Evolutionary conservation across 2,329 filamentous ascomycete species (phyloP).

Genomic region (Blumeria graminis): DNA sequence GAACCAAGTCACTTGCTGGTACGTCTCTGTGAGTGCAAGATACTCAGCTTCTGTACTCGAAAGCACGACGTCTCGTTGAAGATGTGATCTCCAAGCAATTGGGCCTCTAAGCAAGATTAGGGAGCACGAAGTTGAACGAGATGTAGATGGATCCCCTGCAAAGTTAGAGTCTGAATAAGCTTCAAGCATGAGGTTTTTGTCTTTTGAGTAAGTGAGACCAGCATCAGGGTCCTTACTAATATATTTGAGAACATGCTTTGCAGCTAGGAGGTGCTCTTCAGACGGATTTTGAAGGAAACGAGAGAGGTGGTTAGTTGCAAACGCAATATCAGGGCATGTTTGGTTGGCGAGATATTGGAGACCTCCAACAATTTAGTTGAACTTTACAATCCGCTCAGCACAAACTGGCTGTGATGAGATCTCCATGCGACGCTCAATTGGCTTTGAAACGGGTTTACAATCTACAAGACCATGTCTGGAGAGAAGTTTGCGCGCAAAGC

Average conservation of each 20-base stretch:
- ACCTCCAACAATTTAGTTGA: background rate
- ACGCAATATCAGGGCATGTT: background rate
- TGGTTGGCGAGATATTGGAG: background rate
- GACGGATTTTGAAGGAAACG: background rate
- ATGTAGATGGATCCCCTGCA: background rate
- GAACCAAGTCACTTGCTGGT: background rate
- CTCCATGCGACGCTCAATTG: background rate
- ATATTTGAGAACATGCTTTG: background rate
- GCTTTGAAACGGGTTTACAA: background rate
- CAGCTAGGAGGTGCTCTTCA: background rate
- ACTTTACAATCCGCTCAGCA: background rate
- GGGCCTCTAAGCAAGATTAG: background rate
- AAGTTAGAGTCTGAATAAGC: background rate
- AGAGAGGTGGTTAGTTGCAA: background rate
- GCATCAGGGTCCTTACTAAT: background rate
- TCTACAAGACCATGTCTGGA: background rate
- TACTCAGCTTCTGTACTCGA: background rate
- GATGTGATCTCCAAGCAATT: background rate
- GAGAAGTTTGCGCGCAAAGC: background rate
- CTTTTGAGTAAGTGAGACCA: background rate
- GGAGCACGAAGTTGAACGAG: background rate
- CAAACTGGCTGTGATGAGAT: background rate
- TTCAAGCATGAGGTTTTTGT: background rate
- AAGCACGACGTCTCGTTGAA: background rate
- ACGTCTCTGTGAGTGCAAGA: background rate